Base-by-base conservation (phyloP, 2,329 filamentous ascomycete genomes). In the Huntiella bhutanensis region DNA sequence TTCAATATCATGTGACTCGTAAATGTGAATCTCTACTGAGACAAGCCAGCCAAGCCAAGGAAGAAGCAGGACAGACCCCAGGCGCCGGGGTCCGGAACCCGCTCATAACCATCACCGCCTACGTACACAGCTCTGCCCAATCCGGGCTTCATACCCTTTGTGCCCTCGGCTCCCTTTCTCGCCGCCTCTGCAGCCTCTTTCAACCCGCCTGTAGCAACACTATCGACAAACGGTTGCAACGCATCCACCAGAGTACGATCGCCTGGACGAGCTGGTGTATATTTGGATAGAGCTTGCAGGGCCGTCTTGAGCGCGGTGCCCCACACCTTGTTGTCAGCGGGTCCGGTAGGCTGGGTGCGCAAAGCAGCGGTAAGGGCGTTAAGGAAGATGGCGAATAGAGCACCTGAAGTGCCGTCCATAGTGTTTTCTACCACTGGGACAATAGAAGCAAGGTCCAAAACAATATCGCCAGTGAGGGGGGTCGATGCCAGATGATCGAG, bases 201-300 rank as follows among this genome's bases (percentile, higher is more conserved):
- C 15, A 91, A 59, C 57, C 82, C 73, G 11, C 73, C 74, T 0
- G 76, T 77, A 55, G 71, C 62, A 2, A 96, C 69, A 3, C 70
- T 73, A 38, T 84, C 73, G 44, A 92, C 78, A 58, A 96, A 98
- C 1, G 91, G 91, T 51, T 82, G 74, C 43, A 98, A 67, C 1
- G 88, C 86, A 62, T 98, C 91, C 33, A 96, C 73, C 33, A 96
- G 65, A 0, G 91, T 98, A 43, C 91, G 73, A 59, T 98, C 91
- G 22, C 91, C 91, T 0, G 81, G 80, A 45, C 80, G 76, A 1
- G 91, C 91, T 1, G 88, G 87, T 2, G 91, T 98, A 61, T 96
- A 96, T 57, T 71, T 81, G 33, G 70, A 73, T 48, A 98, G 66
- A 1, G 79, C 76, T 15, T 77, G 67, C 51, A 80, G 74, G 45